A percentile compares a stretch with the other conserved stretches of the same genome.
phyloP scores from a whole-genome alignment of 2,329 filamentous ascomycete genomes.

The Fusarium nelsonii region DNA sequence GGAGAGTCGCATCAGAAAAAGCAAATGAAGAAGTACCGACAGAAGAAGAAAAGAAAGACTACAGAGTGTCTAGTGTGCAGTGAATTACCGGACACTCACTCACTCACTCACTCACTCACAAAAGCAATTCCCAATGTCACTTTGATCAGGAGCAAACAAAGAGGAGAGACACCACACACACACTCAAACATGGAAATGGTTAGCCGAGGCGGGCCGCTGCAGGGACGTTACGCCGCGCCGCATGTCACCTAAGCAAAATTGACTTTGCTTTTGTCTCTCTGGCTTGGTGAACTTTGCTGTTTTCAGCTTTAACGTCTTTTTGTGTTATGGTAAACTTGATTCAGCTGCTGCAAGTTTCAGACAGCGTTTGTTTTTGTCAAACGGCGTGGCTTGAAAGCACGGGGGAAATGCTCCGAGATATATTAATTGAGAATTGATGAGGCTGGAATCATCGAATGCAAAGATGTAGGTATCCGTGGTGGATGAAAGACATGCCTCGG shows the following conservation, averaged over 20 bases:
- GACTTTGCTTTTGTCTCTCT: slow-evolving; percentile 4
- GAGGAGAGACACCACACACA: slow-evolving; percentile 5
- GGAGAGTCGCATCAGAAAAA: not conserved
- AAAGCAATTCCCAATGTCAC: not conserved
- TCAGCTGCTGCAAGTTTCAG: not conserved
- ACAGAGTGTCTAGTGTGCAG: not conserved
- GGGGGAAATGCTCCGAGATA: not conserved
- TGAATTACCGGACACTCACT: not conserved
- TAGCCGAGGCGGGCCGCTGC: slow-evolving; percentile 44
- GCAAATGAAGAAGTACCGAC: not conserved
- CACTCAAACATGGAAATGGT: slow-evolving; percentile 27
- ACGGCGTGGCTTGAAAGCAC: not conserved
- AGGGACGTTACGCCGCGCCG: slow-evolving; percentile 39
- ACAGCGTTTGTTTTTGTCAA: not conserved
- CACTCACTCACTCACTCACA: not conserved
- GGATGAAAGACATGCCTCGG: slow-evolving; percentile 4
- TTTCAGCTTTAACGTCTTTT: not conserved
- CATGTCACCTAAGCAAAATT: slow-evolving; percentile 2
- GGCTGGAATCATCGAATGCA: too few species aligned
- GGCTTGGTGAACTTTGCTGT: too few species aligned
- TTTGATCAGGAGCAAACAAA: not conserved
- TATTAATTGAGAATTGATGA: not conserved
- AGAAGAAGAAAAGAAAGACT: not conserved
- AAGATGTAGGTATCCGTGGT: not conserved
- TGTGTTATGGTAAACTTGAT: not conserved